Evolutionary conservation across 345 rosid genomes (phyloP).

Genomic region (Hypericum androsaemum): DNA sequence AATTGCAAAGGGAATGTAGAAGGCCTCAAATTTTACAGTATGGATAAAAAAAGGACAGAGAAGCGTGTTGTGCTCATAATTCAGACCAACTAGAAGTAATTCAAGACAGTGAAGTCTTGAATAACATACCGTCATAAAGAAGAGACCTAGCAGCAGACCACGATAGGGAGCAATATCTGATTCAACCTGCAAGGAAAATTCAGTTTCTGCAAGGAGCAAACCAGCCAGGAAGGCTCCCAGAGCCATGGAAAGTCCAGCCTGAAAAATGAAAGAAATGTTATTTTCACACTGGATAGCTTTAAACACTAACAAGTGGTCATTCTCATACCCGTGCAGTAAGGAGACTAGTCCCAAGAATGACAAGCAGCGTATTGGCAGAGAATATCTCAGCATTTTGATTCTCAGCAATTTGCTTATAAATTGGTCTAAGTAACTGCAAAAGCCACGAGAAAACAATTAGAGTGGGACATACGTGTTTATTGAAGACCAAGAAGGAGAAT

Average conservation of each 20-base stretch:
- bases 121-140: slow-evolving; percentile 88
- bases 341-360: slow-evolving; percentile 94
- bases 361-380: slow-evolving; percentile 94
- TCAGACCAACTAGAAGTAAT: too few species aligned
- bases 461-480: slow-evolving; percentile 1
- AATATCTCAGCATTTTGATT: slow-evolving; percentile 97
- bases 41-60: too few species aligned
- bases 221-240: slow-evolving; percentile 98
- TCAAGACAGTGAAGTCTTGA: too few species aligned
- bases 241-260: slow-evolving; percentile 99
- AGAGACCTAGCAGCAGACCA: slow-evolving; percentile 93
- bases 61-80: too few species aligned
- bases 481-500: background rate
- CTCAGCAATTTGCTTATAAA: slow-evolving; percentile 94
- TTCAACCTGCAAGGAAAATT: slow-evolving; percentile 98
- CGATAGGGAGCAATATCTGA: slow-evolving; percentile 99
- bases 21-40: too few species aligned
- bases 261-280: slow-evolving; percentile 11
- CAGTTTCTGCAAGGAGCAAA: slow-evolving; percentile 98
- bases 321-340: slow-evolving; percentile 91
- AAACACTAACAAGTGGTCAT: slow-evolving; percentile 12
- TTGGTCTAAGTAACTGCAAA: slow-evolving; percentile 92
- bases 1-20: too few species aligned
- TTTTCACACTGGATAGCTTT: slow-evolving; percentile 7
- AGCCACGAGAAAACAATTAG: slow-evolving; percentile 10